Conservation (phyloP, 495 filamentous ascomycete genomes). For the Parathielavia appendiculata region DNA sequence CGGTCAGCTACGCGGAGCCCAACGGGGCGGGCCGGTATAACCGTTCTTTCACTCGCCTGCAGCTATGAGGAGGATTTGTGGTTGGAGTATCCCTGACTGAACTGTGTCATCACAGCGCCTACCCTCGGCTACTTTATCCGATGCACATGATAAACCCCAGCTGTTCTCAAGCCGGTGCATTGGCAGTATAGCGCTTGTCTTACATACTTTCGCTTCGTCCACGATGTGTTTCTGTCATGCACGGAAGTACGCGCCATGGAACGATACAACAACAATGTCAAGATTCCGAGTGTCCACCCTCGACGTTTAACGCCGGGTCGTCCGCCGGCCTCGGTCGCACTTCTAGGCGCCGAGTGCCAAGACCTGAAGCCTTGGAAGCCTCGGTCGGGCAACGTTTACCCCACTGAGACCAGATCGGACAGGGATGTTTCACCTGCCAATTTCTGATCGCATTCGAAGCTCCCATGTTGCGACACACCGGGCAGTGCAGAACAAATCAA, state of each 20-base stretch:
- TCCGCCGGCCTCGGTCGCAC: background rate
- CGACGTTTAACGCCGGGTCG: too few species aligned
- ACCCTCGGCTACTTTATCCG: too few species aligned
- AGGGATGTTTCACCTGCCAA: constrained; percentile 1
- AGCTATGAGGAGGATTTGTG: background rate
- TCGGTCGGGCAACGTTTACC: constrained; percentile 7
- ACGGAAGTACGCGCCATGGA: background rate
- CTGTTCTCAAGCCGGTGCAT: too few species aligned
- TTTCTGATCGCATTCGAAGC: background rate
- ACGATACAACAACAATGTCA: too few species aligned
- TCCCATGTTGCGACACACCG: background rate
- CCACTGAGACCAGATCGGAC: background rate
- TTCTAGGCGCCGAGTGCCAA: background rate
- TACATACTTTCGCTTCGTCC: too few species aligned
- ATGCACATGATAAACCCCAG: too few species aligned
- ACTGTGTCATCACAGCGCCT: too few species aligned
- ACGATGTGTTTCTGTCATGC: background rate
- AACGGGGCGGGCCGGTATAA: constrained; percentile 9
- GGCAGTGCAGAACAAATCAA: background rate
- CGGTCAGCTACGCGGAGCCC: background rate
- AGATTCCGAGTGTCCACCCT: background rate
- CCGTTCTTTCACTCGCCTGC: background rate
- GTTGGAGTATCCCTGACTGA: background rate
- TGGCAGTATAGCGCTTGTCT: too few species aligned
- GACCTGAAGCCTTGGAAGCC: background rate